Conservation (phyloP, 225 moss, liverwort and hornwort species). For the Pleurozium schreberi region DNA sequence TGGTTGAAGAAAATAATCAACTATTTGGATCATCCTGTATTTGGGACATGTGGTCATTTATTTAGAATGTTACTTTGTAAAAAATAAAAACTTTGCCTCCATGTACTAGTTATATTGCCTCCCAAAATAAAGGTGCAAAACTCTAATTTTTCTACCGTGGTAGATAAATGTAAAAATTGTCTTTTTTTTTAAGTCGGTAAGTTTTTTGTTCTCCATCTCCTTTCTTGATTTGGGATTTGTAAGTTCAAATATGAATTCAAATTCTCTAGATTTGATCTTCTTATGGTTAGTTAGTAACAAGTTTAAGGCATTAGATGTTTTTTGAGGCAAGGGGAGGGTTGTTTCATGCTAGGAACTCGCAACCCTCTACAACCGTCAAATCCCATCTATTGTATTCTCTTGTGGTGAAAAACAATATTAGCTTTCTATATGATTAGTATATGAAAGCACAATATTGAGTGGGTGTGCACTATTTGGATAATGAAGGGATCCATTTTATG, state of each 20-base stretch:
- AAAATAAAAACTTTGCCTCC: neutral
- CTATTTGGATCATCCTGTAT: too few relatives aligned
- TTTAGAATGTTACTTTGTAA: too few relatives aligned
- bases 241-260: neutral
- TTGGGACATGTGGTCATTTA: neutral
- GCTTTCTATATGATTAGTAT: rapidly evolving
- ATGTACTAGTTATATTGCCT: neutral
- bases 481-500: neutral
- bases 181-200: neutral
- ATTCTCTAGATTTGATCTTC: neutral
- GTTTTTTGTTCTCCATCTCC: neutral
- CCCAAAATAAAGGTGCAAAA: rapidly evolving
- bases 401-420: neutral
- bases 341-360: too few relatives aligned
- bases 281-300: too few relatives aligned
- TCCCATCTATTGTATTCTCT: too few relatives aligned
- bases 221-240: rapidly evolving
- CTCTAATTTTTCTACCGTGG: rapidly evolving
- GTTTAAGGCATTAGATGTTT: too few relatives aligned
- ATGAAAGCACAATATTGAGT: neutral
- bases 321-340: too few relatives aligned
- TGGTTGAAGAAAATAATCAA: neutral
- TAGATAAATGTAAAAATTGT: neutral
- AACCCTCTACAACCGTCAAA: too few relatives aligned
- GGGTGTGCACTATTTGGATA: rapidly evolving